phyloP scores from a whole-genome alignment of 1,284 basidiomycete species.

The Veloboletus limbatus region DNA sequence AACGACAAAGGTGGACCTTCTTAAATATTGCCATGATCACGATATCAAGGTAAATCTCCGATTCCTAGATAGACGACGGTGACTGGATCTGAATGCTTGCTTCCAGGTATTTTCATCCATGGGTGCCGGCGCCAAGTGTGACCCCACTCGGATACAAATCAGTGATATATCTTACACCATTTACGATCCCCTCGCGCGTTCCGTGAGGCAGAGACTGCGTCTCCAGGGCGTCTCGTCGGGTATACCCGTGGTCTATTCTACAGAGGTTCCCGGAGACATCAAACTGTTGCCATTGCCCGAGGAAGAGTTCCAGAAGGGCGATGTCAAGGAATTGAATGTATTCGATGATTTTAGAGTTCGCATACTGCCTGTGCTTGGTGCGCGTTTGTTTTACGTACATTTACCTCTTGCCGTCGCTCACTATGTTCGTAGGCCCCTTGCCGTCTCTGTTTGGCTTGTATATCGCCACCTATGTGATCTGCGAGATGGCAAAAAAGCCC shows the following conservation, averaged over 20 bases:
- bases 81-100: conserved; percentile 4
- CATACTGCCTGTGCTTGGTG: conserved; percentile 83
- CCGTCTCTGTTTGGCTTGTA: conserved; percentile 89
- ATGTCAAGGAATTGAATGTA: conserved; percentile 86
- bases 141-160: conserved; percentile 94
- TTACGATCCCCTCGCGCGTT: conserved; percentile 93
- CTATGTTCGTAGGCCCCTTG: conserved; percentile 55
- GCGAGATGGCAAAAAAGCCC: conserved; percentile 79
- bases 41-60: conserved; percentile 59
- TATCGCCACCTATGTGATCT: conserved; percentile 83
- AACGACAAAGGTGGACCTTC: conserved; percentile 87
- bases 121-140: conserved; percentile 96
- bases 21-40: conserved; percentile 79
- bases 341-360: conserved; percentile 94
- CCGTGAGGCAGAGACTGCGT: conserved; percentile 81
- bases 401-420: conserved; percentile 5
- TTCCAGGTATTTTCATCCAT: conserved; percentile 89
- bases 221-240: conserved; percentile 66
- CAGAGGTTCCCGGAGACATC: conserved; percentile 87
- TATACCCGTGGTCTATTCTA: conserved; percentile 95
- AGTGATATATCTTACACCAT: conserved; percentile 91
- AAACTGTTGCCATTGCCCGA: conserved; percentile 89
- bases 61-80: background rate
- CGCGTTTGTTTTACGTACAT: background rate
- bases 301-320: conserved; percentile 88